These are phyloP conservation scores for Fraxinus sp. DNA, from an alignment of 305 asterid genomes.

Conservation along the genomic window DNA sequence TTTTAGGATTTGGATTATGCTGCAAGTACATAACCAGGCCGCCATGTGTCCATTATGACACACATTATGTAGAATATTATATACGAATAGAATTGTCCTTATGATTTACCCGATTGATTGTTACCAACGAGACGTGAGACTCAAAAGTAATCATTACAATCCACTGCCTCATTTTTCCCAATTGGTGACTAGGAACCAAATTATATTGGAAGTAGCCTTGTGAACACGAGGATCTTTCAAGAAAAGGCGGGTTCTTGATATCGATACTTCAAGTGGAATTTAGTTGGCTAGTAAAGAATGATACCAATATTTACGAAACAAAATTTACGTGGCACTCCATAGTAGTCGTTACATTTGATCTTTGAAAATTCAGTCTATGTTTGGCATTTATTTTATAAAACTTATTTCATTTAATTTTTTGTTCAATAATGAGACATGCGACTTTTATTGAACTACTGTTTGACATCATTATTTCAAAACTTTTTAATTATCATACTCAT, in stretches of 20 bases:
- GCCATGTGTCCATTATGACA: too few relatives aligned
- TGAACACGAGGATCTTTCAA: background rate
- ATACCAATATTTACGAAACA: background rate
- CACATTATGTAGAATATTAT: too few relatives aligned
- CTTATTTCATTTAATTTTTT: too few relatives aligned
- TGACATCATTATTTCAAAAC: too few relatives aligned
- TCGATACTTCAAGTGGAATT: background rate
- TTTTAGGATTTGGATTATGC: background rate
- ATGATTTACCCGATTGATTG: background rate
- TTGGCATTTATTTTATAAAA: background rate
- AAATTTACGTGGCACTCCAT: background rate
- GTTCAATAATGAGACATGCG: background rate
- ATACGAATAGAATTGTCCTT: background rate
- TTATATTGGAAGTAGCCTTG: background rate
- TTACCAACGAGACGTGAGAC: background rate
- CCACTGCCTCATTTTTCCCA: background rate
- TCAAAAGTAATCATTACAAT: background rate
- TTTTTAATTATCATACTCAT: background rate
- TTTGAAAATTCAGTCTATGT: background rate
- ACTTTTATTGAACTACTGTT: too few relatives aligned
- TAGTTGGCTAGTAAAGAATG: background rate
- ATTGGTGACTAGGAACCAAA: background rate
- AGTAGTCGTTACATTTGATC: background rate
- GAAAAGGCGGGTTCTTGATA: background rate
- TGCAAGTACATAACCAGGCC: too few relatives aligned